phyloP scores from a whole-genome alignment of 2,329 filamentous ascomycete species.

The Penicillium corylophilum region DNA sequence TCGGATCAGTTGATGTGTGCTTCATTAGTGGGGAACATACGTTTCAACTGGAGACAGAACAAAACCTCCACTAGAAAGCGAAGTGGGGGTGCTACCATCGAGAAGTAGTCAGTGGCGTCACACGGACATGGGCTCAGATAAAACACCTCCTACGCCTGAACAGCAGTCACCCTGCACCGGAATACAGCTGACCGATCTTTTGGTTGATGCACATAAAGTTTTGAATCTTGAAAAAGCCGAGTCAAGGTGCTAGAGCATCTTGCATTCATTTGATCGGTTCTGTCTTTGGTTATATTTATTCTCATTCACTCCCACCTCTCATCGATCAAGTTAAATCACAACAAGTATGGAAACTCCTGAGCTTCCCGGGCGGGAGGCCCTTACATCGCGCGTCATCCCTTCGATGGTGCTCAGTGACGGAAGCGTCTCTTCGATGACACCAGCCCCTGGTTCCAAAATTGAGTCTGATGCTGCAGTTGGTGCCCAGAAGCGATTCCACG shows the following conservation, averaged over 20 bases:
- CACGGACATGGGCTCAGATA: background rate
- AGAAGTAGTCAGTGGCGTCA: background rate
- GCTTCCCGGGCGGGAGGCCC: conserved; percentile 16
- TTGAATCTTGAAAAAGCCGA: background rate
- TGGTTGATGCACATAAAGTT: background rate
- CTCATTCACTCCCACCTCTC: no score
- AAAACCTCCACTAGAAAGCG: background rate
- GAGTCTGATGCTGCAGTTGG: conserved; percentile 7
- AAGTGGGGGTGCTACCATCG: background rate
- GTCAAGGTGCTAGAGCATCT: background rate
- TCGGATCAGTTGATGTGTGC: background rate
- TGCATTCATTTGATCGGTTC: background rate
- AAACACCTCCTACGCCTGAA: background rate
- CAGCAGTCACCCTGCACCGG: background rate
- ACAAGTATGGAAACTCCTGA: conserved; percentile 5
- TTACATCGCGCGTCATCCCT: conserved; percentile 17
- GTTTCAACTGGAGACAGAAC: background rate
- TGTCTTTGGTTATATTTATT: background rate
- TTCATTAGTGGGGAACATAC: background rate
- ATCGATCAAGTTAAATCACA: background rate
- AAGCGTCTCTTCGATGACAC: conserved; percentile 12
- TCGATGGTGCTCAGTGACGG: conserved; percentile 21
- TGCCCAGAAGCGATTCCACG: conserved; percentile 20
- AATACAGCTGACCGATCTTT: background rate
- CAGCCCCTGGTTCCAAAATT: conserved; percentile 1